Evolutionary conservation across 2,329 filamentous ascomycete genomes (phyloP).

Genomic region (Arthroderma sp.): DNA sequence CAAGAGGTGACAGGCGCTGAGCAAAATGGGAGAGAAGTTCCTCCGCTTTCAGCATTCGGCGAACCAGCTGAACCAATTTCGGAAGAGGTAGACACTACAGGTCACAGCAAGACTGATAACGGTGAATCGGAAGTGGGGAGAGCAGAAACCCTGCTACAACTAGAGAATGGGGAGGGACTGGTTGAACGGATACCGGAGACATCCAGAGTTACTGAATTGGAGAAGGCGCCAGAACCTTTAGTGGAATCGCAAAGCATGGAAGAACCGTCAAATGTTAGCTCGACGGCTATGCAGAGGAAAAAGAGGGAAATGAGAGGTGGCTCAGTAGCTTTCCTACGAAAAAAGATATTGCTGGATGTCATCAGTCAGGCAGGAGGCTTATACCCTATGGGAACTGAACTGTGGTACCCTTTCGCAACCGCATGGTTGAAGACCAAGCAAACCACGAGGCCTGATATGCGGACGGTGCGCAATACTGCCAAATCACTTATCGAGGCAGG

Average conservation of each 20-base stretch:
- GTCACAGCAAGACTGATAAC: too few species aligned
- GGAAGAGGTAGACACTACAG: too few species aligned
- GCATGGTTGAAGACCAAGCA: conserved; percentile 38
- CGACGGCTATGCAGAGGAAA: neutral
- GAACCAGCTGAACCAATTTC: too few species aligned
- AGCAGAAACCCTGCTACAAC: too few species aligned
- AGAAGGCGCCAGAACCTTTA: neutral
- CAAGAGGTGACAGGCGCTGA: too few species aligned
- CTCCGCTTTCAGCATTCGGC: too few species aligned
- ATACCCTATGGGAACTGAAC: conserved; percentile 41
- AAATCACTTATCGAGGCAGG: conserved; percentile 37
- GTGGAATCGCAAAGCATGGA: neutral
- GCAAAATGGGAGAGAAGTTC: too few species aligned
- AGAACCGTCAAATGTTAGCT: neutral
- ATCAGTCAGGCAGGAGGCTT: conserved; percentile 41
- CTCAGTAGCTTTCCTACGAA: conserved; percentile 32
- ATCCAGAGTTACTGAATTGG: neutral
- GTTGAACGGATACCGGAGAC: neutral
- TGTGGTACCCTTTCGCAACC: conserved; percentile 42
- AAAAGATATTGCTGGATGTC: conserved; percentile 41
- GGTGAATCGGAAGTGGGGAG: neutral
- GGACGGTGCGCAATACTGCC: conserved; percentile 39
- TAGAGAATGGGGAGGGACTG: too few species aligned
- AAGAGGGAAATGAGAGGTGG: conserved; percentile 20
- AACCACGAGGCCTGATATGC: conserved; percentile 36